Base-by-base conservation (phyloP, 2,329 filamentous ascomycete genomes). In the Orbilia quercus region DNA sequence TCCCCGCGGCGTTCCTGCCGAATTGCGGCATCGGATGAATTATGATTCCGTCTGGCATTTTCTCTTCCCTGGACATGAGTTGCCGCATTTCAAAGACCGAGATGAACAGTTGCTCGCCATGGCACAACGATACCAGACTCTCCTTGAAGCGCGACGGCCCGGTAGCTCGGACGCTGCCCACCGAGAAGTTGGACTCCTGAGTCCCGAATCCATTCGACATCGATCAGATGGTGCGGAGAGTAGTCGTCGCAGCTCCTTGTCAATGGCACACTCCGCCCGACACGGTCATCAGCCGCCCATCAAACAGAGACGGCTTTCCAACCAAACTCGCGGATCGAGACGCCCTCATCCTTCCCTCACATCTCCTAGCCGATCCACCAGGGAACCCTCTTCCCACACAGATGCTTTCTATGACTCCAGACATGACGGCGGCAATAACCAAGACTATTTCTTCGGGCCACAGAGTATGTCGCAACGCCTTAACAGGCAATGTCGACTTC, bases 1-100 rank as follows among this genome's bases (percentile, higher is more conserved):
- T 38, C 67, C 67, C 4, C 16, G 38, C 7, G 59, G 67, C 9
- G 25, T 72, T 36, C 67, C 67, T 47, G 14, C 45, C 18, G 38
- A 51, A 11, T 45, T 72, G 38, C 47, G 20, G 9, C 51, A 65
- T 20, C 51, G 67, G n/a, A 58, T 72, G 53, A 72, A 55, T 45
- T 72, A 65, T 16, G 59, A 65, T 48, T 25, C 51, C 12, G 60
- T 72, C 6, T 72, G 67, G 67, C 55, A 55, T 4, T 38, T 47
- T 16, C 67, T 72, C 42, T 72, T 72, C 22, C 59, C 59, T 7
- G 38, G 28, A 6, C 18, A 42, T 2, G 53, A 47, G 7, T 20
- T 72, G 4, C 67, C 67, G 2, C 34, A 12, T 16, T 53, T 72
- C 22, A 72, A 53, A 9, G 67, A 72, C 23, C 38, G 59, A 9